Evolutionary conservation across 1,284 basidiomycete species (phyloP).

Genomic region (Puccinia coronata): DNA sequence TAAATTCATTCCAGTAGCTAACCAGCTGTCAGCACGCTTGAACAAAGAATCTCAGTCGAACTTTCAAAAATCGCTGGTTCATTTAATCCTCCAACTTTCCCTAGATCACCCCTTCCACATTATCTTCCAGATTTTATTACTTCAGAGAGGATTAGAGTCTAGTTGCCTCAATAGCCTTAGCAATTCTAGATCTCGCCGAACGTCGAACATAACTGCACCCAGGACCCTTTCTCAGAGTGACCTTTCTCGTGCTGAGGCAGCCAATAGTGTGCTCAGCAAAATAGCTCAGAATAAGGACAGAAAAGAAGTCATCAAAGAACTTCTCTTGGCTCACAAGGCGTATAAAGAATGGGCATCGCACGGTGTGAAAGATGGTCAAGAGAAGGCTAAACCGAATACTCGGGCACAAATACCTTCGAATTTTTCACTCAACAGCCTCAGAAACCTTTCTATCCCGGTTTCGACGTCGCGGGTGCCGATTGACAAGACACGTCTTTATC

Average conservation of each 20-base stretch:
- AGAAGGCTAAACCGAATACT: slow-evolving; percentile 48
- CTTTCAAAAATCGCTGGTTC: slow-evolving; percentile 70
- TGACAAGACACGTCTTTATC: slow-evolving; percentile 72
- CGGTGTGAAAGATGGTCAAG: slow-evolving; percentile 42
- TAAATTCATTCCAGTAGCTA: slow-evolving; percentile 85
- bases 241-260: slow-evolving; percentile 67
- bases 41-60: slow-evolving; percentile 58
- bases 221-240: slow-evolving; percentile 37
- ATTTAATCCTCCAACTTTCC: slow-evolving; percentile 74
- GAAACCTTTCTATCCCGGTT: slow-evolving; percentile 67
- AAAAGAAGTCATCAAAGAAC: slow-evolving; percentile 63
- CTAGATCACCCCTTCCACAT: slow-evolving; percentile 91
- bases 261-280: slow-evolving; percentile 69
- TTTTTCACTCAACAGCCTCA: slow-evolving; percentile 52
- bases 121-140: slow-evolving; percentile 82
- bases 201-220: slow-evolving; percentile 44
- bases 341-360: slow-evolving; percentile 74
- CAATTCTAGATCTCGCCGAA: slow-evolving; percentile 48
- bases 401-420: slow-evolving; percentile 52
- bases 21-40: slow-evolving; percentile 86
- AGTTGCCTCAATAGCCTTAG: slow-evolving; percentile 52
- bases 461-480: slow-evolving; percentile 72
- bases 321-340: slow-evolving; percentile 72
- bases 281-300: slow-evolving; percentile 63
- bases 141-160: slow-evolving; percentile 55